These are phyloP conservation scores for Pseudomicrostroma phylloplanum DNA, from an alignment of 1,284 basidiomycete species.

Conservation along the genomic window DNA sequence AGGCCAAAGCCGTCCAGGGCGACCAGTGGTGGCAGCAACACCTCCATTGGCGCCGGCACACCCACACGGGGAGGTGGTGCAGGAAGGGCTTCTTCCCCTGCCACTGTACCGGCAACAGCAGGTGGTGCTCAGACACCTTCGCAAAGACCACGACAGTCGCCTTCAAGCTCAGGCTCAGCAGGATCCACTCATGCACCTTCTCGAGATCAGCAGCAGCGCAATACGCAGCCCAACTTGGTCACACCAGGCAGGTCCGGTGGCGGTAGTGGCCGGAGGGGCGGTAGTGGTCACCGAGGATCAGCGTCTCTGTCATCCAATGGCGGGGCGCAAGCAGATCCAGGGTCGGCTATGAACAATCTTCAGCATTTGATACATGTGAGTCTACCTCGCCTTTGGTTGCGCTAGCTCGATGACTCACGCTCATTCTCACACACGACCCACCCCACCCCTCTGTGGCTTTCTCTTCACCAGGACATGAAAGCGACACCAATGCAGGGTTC, in stretches of 20 bases:
- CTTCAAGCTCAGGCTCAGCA: not conserved
- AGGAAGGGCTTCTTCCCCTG: too few relatives aligned
- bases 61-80: too few relatives aligned
- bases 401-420: not conserved
- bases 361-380: conserved; percentile 18
- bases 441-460: conserved; percentile 1
- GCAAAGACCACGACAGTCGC: not conserved
- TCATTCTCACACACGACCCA: conserved; percentile 10
- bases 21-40: too few relatives aligned
- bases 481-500: not conserved
- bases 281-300: not conserved
- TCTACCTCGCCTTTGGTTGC: not conserved
- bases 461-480: conserved; percentile 16
- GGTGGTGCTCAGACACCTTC: not conserved
- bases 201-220: not conserved
- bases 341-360: conserved; percentile 15
- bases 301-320: not conserved
- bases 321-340: conserved; percentile 8
- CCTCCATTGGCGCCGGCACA: too few relatives aligned
- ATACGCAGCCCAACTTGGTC: too few relatives aligned
- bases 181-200: not conserved
- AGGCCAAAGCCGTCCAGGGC: too few relatives aligned
- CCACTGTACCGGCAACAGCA: too few relatives aligned
- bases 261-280: not conserved
- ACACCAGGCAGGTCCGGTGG: not conserved